These are phyloP conservation scores for Entomortierella beljakovae DNA, from an alignment of 192 early-diverging fungal genomes.

Conservation along the genomic window DNA sequence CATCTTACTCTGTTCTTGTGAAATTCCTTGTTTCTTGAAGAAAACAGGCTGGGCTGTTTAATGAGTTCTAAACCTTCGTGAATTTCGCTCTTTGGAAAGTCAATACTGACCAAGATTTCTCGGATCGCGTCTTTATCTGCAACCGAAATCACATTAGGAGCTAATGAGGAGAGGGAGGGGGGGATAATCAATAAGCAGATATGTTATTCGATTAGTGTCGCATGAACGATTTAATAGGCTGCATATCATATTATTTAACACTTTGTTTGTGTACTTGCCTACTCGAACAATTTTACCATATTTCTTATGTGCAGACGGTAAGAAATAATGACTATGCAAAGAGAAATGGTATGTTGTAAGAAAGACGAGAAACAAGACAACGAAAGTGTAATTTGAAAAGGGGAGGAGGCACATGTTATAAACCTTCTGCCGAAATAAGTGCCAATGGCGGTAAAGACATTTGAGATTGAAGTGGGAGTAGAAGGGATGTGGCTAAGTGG, in stretches of 20 bases:
- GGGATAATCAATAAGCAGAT: neutral
- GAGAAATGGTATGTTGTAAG: neutral
- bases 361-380: neutral
- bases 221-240: too few species aligned
- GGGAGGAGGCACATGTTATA: neutral
- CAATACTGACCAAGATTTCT: slow-evolving; percentile 24
- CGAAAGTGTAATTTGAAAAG: neutral
- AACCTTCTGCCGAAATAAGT: slow-evolving; percentile 26
- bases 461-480: slow-evolving; percentile 7
- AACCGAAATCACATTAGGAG: slow-evolving; percentile 29
- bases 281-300: slow-evolving; percentile 37
- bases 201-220: neutral
- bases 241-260: neutral
- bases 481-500: slow-evolving; percentile 32
- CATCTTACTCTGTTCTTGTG: slow-evolving; percentile 36
- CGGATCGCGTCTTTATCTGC: slow-evolving; percentile 36
- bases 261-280: slow-evolving; percentile 7
- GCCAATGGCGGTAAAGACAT: slow-evolving; percentile 20
- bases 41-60: slow-evolving; percentile 34
- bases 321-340: slow-evolving; percentile 27
- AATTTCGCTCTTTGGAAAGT: slow-evolving; percentile 40
- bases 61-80: slow-evolving; percentile 29
- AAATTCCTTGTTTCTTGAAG: slow-evolving; percentile 34
- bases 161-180: neutral
- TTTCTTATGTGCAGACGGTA: slow-evolving; percentile 20